Percentiles rank a stretch among this genome's conserved stretches.
These are phyloP conservation scores for Colletotrichum caudatum DNA, from an alignment of 2,329 filamentous ascomycete species.

Conservation along the genomic window DNA sequence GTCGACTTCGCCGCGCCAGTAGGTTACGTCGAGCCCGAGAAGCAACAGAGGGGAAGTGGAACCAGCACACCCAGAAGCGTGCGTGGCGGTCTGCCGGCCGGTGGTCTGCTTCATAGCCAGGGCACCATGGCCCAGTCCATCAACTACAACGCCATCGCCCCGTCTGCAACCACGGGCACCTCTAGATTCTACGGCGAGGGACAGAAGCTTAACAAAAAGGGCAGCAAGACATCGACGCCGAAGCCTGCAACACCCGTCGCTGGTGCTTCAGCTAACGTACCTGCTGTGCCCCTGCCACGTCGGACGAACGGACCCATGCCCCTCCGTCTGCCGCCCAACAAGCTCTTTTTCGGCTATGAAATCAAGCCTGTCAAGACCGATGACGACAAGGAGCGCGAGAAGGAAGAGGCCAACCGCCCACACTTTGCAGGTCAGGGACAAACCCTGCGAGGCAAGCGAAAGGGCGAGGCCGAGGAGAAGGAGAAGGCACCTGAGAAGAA, in stretches of 20 bases:
- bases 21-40: conserved; percentile 91
- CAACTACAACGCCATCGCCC: conserved; percentile 92
- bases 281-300: conserved; percentile 50
- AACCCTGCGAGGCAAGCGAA: conserved; percentile 82
- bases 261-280: conserved; percentile 61
- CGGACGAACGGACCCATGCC: conserved; percentile 85
- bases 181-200: conserved; percentile 86
- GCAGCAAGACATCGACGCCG: conserved; percentile 78
- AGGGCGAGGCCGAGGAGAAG: conserved; percentile 65
- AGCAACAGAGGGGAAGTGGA: conserved; percentile 70
- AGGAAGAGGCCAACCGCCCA: conserved; percentile 73
- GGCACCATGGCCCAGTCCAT: conserved; percentile 98
- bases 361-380: conserved; percentile 88
- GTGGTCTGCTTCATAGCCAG: conserved; percentile 83
- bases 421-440: conserved; percentile 88
- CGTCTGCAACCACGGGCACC: conserved; percentile 75
- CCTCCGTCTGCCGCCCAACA: conserved; percentile 84
- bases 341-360: conserved; percentile 97
- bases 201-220: conserved; percentile 88
- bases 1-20: conserved; percentile 96
- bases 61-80: conserved; percentile 85
- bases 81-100: conserved; percentile 69
- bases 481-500: conserved; percentile 62
- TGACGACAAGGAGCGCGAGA: conserved; percentile 75
- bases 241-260: conserved; percentile 80